Percentiles rank a stretch among this genome's conserved stretches.
Conservation (phyloP, 1,139 yeast genomes). For the Candida labiduridarum region DNA sequence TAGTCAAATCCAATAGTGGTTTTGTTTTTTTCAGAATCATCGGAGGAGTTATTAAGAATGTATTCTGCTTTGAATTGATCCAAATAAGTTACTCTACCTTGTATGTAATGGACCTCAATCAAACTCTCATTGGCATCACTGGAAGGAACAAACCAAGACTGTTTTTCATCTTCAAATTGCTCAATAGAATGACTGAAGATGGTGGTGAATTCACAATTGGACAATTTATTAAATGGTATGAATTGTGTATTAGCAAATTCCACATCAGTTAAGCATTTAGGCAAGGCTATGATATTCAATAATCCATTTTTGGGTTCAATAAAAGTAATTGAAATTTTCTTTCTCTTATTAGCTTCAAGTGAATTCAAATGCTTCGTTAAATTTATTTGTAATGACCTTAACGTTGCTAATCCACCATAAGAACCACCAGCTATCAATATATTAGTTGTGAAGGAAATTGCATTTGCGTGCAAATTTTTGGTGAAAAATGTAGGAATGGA, state of each 20-base stretch:
- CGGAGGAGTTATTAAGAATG: conserved; percentile 14
- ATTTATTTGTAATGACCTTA: conserved; percentile 34
- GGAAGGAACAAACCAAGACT: too few relatives aligned
- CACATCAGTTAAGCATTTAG: conserved; percentile 47
- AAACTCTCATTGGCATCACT: background rate
- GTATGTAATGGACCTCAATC: conserved; percentile 33
- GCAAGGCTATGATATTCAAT: conserved; percentile 54
- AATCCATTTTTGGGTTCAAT: conserved; percentile 57
- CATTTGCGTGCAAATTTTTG: background rate
- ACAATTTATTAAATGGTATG: conserved; percentile 32
- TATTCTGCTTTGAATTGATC: conserved; percentile 29
- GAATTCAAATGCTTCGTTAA: conserved; percentile 10
- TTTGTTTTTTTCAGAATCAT: conserved; percentile 3
- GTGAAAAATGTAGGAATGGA: background rate
- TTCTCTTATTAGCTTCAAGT: conserved; percentile 2
- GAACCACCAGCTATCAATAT: conserved; percentile 56
- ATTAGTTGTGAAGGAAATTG: conserved; percentile 25
- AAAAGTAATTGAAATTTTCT: conserved; percentile 38
- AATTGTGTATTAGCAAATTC: conserved; percentile 51
- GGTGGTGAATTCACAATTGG: conserved; percentile 33
- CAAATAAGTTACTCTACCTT: conserved; percentile 41
- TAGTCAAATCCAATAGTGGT: conserved; percentile 48
- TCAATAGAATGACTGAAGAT: conserved; percentile 22
- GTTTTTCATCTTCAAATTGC: conserved; percentile 1
- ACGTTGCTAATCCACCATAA: conserved; percentile 50